Evolutionary conservation across 108 stramenopile species (phyloP).

Genomic region (Pseudonitzschia delicatissima): DNA sequence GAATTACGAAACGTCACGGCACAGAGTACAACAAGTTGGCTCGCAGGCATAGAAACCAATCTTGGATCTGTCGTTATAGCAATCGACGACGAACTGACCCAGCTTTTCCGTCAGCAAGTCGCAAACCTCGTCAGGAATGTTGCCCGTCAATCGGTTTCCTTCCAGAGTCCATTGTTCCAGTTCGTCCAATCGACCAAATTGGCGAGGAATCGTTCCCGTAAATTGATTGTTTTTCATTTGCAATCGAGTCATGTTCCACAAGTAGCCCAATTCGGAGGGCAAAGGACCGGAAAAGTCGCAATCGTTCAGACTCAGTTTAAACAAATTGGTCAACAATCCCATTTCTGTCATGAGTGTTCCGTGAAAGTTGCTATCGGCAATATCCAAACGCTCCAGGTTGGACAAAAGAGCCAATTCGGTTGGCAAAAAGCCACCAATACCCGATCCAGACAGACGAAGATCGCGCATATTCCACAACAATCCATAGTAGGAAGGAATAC

Average conservation of each 20-base stretch:
- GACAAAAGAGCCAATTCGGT: slow-evolving; percentile 57
- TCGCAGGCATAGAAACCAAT: slow-evolving; percentile 38
- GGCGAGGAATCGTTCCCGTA: slow-evolving; percentile 8
- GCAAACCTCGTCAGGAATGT: slow-evolving; percentile 38
- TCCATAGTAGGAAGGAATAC: slow-evolving; percentile 53
- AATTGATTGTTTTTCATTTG: slow-evolving; percentile 19
- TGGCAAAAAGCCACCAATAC: slow-evolving; percentile 64
- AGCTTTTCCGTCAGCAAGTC: slow-evolving; percentile 26
- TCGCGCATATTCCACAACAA: slow-evolving; percentile 43
- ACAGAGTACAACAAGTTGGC: slow-evolving; percentile 42
- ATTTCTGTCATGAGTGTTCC: slow-evolving; percentile 56
- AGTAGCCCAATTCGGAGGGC: slow-evolving; percentile 51
- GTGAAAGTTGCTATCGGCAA: slow-evolving; percentile 51
- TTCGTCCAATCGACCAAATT: slow-evolving; percentile 19
- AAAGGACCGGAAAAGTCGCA: slow-evolving; percentile 24
- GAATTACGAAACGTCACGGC: slow-evolving; percentile 13
- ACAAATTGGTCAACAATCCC: slow-evolving; percentile 50
- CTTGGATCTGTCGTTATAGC: slow-evolving; percentile 11
- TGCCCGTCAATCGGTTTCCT: slow-evolving; percentile 47
- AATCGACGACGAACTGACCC: slow-evolving; percentile 38
- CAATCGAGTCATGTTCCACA: slow-evolving; percentile 36
- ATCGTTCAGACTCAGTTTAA: slow-evolving; percentile 27
- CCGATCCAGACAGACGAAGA: slow-evolving; percentile 38
- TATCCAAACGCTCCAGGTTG: slow-evolving; percentile 54
- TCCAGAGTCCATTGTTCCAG: slow-evolving; percentile 47